These are phyloP conservation scores for Starmerella apis DNA, from an alignment of 805 yeast species.

Conservation along the genomic window DNA sequence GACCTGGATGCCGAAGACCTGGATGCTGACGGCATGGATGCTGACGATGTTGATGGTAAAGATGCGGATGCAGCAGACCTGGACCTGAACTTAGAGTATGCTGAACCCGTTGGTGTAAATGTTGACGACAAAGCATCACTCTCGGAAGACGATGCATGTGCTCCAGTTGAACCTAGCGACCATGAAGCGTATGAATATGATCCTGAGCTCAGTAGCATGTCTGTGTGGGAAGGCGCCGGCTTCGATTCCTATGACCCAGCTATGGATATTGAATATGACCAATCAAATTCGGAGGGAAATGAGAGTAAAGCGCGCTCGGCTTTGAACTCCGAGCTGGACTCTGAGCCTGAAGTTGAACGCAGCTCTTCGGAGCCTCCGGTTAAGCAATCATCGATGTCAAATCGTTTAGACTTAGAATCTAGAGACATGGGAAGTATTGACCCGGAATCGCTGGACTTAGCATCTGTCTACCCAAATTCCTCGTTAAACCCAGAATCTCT, in stretches of 20 bases:
- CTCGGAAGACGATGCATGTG: neutral
- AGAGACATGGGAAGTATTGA: no score
- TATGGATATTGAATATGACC: neutral
- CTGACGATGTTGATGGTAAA: neutral
- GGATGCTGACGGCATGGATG: constrained; percentile 1
- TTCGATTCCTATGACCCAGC: constrained; percentile 4
- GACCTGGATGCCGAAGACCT: constrained; percentile 7
- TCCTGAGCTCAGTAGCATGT: constrained; percentile 12
- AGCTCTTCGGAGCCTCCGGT: neutral
- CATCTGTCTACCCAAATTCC: no score
- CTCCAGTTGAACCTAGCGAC: constrained; percentile 5
- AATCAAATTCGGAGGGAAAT: neutral
- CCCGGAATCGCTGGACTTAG: no score
- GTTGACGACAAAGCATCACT: neutral
- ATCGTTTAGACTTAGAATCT: no score
- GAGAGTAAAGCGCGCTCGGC: neutral
- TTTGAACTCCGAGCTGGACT: neutral
- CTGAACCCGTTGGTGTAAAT: neutral
- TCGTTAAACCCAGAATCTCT: no score
- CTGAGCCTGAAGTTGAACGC: neutral
- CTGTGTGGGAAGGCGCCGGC: constrained; percentile 9
- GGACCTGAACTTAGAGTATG: neutral
- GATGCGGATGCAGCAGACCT: neutral
- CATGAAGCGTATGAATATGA: constrained; percentile 13
- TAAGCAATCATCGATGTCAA: neutral